Percentiles rank a stretch among this genome's conserved stretches.
phyloP scores from a whole-genome alignment of 169 alveolate species.

The Plasmodium cynomolgi region DNA sequence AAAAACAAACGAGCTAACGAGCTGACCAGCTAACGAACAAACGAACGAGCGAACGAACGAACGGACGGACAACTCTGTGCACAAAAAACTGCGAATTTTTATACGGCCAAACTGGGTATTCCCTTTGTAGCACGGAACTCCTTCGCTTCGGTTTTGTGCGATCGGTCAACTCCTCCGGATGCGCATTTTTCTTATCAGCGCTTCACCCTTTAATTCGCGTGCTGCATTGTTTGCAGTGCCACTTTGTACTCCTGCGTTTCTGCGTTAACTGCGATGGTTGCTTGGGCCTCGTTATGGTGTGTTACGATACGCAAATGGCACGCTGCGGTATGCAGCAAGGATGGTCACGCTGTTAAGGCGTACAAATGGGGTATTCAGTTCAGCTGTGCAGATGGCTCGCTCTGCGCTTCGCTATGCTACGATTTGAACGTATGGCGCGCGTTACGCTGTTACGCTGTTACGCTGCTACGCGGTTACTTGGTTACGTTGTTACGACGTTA shows the following conservation, averaged over 20 bases:
- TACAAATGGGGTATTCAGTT: background rate
- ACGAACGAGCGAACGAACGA: background rate
- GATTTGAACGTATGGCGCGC: background rate
- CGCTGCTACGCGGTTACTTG: background rate
- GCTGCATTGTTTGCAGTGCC: background rate
- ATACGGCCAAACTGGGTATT: background rate
- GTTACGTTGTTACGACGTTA: background rate
- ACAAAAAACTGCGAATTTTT: background rate
- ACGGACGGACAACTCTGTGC: background rate
- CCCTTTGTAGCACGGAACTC: background rate
- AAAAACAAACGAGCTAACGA: background rate
- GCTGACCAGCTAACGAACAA: background rate
- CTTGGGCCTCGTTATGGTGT: background rate
- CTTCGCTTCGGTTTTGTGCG: background rate
- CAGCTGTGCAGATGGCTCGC: background rate
- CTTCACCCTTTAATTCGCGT: background rate
- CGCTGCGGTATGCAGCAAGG: background rate
- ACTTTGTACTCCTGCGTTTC: background rate
- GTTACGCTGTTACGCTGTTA: background rate
- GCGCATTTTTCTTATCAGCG: background rate
- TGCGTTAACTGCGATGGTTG: background rate
- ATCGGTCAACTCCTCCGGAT: background rate
- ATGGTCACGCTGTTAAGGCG: background rate
- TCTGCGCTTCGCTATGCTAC: background rate
- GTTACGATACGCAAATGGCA: background rate